phyloP scores from a whole-genome alignment of 805 yeast species.

The Wickerhamomyces canadensis region DNA sequence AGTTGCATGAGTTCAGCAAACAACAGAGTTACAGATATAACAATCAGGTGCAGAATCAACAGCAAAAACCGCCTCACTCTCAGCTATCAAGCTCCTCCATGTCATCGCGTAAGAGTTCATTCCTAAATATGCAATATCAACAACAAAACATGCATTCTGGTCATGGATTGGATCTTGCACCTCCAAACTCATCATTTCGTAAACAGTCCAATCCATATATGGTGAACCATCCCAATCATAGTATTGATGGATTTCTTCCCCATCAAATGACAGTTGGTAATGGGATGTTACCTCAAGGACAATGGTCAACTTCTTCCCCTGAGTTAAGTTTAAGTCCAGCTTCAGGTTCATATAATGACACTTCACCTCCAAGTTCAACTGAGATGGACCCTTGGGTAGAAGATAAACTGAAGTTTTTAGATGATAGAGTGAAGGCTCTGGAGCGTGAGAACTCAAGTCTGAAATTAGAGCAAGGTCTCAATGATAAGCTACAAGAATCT shows the following conservation, averaged over 20 bases:
- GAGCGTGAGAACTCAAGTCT: slow-evolving; percentile 7
- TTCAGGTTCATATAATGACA: background rate
- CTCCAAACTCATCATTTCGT: slow-evolving; percentile 1
- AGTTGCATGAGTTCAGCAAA: slow-evolving; percentile 19
- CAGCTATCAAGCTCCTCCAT: no score
- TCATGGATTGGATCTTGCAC: slow-evolving; percentile 4
- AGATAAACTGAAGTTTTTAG: background rate
- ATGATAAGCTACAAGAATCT: slow-evolving; percentile 6
- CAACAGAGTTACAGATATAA: no score
- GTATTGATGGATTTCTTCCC: no score
- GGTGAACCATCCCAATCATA: no score
- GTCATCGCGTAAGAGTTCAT: background rate
- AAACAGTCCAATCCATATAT: background rate
- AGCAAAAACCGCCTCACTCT: slow-evolving; percentile 2
- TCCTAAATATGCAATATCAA: no score
- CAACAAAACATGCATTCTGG: background rate
- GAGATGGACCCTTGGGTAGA: background rate
- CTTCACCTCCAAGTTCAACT: slow-evolving; percentile 1
- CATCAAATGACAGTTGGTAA: no score
- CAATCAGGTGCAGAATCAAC: no score
- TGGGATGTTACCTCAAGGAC: slow-evolving; percentile 5
- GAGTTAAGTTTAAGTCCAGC: background rate
- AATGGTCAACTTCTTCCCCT: slow-evolving; percentile 1
- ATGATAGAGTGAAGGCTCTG: slow-evolving; percentile 4
- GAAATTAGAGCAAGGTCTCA: slow-evolving; percentile 2